Base-by-base conservation (phyloP, 1,284 basidiomycete genomes). In the Pisolithus thermaeus region DNA sequence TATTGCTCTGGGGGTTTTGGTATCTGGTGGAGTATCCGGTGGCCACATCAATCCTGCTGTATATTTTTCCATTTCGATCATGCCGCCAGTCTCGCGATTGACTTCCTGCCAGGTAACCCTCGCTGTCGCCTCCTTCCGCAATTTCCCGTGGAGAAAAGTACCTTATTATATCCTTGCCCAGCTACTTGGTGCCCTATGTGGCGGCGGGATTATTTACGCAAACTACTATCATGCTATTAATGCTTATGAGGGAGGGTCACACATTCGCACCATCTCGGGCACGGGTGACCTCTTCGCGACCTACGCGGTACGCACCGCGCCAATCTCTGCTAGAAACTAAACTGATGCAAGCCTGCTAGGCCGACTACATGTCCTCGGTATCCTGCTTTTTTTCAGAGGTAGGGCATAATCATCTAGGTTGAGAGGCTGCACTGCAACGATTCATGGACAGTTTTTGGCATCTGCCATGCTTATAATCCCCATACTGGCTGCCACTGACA, bases 41-140 rank as follows among this genome's bases (percentile, higher is more conserved):
- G 88, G 86, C 32, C 87, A 90, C 61, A 78, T 90, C 56, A 90
- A 90, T 61, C 88, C 87, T 42, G 86, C 85, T 23, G 87, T 81
- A 65, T 22, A 70, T 67, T 25, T 37, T 12, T 25, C 25, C 46
- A 22, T 23, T 12, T 12, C 23, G 7, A 46, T 66, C 59, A 27
- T 62, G 61, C 46, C 32, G 18, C 18, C 18, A 20, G 40, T 14
- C 12, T 43, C 14, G 14, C 51, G 32, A 42, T 53, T 55, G 23
- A 59, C 22, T 32, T 46, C 46, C 41, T 20, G n/a, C 12, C 54
- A 78, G 76, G 73, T 90, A 12, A 92, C 89, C 3, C 61, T 92
- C 36, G 74, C 81, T 5, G 60, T 90, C 43, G 86, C 86, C 1
- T 71, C 80, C 5, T 81, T 82, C 61, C 80, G 90, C 52, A 76